Evolutionary conservation across 768 basidiomycete genomes (phyloP), one percentile per base, ranked within the genome.

Genomic region (Naganishia friedmannii): DNA sequence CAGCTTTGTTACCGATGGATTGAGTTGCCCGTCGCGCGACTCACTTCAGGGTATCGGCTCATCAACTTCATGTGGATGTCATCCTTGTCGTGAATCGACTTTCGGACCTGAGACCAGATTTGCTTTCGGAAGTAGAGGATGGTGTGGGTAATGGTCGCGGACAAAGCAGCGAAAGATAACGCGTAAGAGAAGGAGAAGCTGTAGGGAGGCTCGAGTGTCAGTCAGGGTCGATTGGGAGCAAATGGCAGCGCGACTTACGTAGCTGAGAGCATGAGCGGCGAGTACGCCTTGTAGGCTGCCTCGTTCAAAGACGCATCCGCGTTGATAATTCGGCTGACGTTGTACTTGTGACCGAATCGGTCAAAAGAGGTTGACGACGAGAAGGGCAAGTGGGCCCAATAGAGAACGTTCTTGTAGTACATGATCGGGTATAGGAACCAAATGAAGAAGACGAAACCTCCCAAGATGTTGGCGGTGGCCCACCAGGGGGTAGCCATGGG

Each of bases 341-440:
- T 72, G 58, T 66, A 74, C 67, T 67, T 72, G 51, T 74, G 68
- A 10, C 72, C 74, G 31, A 67, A 70, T 17, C 66, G 58, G 15
- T 67, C 57, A 26, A 65, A 71, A 9, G 70, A 71, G 53, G 65
- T 71, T 10, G 72, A 66, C 9, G 68, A 63, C n/a, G 74, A 72
- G 69, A 75, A 75, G 9, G 74, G 74, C 23, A 75, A 32, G 58
- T 73, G 72, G 42, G 51, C 66, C 48, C 63, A 69, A 53, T 73
- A 72, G 67, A 72, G 73, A 58, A 54, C 51, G 60, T 76, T 74
- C 65, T 70, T n/a, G 70, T 72, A 67, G 72, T 90, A 88, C 45
- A 90, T 77, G 32, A 86, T 74, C 0, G 89, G 89, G 5, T 86
- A 83, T 60, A 89, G 73, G 78, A 90, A 74, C 88, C 83, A 78